Evolutionary conservation across 495 filamentous ascomycete genomes (phyloP).

Genomic region (Penicillium bovifimosum): DNA sequence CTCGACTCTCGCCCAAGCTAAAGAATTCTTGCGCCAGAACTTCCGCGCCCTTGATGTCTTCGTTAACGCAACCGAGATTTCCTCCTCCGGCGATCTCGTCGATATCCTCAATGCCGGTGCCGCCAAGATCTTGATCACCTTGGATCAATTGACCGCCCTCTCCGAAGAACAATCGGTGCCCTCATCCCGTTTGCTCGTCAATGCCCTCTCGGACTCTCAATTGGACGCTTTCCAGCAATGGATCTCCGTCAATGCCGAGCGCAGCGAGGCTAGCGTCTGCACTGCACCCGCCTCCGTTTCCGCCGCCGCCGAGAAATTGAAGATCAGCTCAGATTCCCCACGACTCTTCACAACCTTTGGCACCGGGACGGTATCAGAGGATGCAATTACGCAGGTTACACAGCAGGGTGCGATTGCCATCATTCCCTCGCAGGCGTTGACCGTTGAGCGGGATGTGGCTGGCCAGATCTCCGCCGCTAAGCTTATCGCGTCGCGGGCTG

Average conservation of each 20-base stretch:
- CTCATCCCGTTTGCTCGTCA: slow-evolving; percentile 51
- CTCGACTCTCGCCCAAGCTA: slow-evolving; percentile 49
- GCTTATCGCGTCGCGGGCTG: slow-evolving; percentile 62
- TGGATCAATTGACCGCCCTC: slow-evolving; percentile 55
- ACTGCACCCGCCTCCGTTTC: slow-evolving; percentile 48
- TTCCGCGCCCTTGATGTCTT: slow-evolving; percentile 62
- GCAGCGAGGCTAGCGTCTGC: slow-evolving; percentile 49
- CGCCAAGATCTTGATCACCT: slow-evolving; percentile 75
- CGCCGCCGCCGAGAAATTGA: slow-evolving; percentile 38
- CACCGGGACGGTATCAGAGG: slow-evolving; percentile 34
- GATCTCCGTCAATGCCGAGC: slow-evolving; percentile 42
- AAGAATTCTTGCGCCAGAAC: slow-evolving; percentile 66
- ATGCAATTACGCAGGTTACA: slow-evolving; percentile 47
- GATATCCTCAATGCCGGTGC: slow-evolving; percentile 81
- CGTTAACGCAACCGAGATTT: slow-evolving; percentile 69
- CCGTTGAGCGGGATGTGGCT: slow-evolving; percentile 53
- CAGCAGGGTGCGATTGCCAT: slow-evolving; percentile 67
- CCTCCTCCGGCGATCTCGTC: slow-evolving; percentile 63
- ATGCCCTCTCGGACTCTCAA: slow-evolving; percentile 34
- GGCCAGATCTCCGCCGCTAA: slow-evolving; percentile 60
- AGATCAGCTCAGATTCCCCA: slow-evolving; percentile 34
- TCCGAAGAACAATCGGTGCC: slow-evolving; percentile 49
- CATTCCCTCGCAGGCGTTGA: slow-evolving; percentile 64
- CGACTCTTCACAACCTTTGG: slow-evolving; percentile 32
- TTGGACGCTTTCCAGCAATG: slow-evolving; percentile 33